Evolutionary conservation across 2,329 filamentous ascomycete genomes (phyloP), one percentile per base, ranked within the genome.

Genomic region (Aspergillus tanneri): DNA sequence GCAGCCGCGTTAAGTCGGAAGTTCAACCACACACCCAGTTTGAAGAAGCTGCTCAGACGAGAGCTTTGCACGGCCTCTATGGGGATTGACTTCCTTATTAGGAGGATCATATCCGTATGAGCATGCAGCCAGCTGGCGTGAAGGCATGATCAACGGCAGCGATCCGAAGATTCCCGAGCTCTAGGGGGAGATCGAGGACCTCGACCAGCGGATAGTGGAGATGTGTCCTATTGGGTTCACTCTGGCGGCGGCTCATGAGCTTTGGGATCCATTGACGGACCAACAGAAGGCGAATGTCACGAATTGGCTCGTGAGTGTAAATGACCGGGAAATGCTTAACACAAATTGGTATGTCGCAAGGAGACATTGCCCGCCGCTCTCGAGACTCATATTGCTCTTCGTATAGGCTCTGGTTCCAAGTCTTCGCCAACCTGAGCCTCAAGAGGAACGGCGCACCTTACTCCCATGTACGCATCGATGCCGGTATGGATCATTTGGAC

Each of bases 191-290:
- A 86, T 88, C 54, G 78, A 83, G 55, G 86, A 90, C 62, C 83
- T 85, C 48, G 88, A 91, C 62, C 87, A 91, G 73, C 76, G 87
- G 21, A 91, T 91, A 88, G 88, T 91, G 2, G 88, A 92, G 66
- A 88, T 90, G 78, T 90, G 87, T 62, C 87, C 87, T 1, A 77
- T 91, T 49, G 88, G 87, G 0, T 91, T 83, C 60, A 82, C 86
- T 1, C 74, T 92, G 44, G 86, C 86, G 24, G 84, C 90, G 43
- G 86, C 84, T 25, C 70, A 65, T 73, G 77, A 64, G 57, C 79
- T 90, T 49, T 90, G 86, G 86, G 74, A 83, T 11, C 81, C 78
- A 1, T 72, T 91, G 59, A 80, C 77, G 2, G 77, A 79, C 12
- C 76, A 75, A 55, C 81, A 88, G 63, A 82, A 78, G 59, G 70